Conservation (phyloP, 2,329 filamentous ascomycete species). For the Macrophomina tecta region DNA sequence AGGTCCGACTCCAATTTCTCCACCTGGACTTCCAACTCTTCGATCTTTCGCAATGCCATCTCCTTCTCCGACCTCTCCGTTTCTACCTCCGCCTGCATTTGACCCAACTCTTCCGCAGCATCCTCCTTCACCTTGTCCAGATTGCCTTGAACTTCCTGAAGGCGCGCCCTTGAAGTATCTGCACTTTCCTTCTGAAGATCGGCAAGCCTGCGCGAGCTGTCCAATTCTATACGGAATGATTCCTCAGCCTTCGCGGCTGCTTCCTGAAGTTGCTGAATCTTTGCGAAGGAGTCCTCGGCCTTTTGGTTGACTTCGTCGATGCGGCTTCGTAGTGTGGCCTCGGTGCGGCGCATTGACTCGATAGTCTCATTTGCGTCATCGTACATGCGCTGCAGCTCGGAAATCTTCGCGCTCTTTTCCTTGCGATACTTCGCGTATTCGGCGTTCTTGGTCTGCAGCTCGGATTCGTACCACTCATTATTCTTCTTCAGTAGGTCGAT, state of each 20-base stretch:
- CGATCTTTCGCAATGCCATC: slow-evolving; percentile 66
- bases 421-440: slow-evolving; percentile 91
- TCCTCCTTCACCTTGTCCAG: slow-evolving; percentile 71
- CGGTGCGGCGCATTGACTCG: slow-evolving; percentile 78
- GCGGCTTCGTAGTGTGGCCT: slow-evolving; percentile 79
- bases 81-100: slow-evolving; percentile 57
- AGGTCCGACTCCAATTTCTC: slow-evolving; percentile 65
- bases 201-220: slow-evolving; percentile 78
- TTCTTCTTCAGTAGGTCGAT: slow-evolving; percentile 86
- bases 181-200: slow-evolving; percentile 81
- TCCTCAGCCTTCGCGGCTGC: slow-evolving; percentile 82
- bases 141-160: slow-evolving; percentile 71
- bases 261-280: slow-evolving; percentile 85
- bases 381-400: slow-evolving; percentile 84
- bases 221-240: slow-evolving; percentile 84
- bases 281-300: slow-evolving; percentile 80
- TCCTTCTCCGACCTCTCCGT: slow-evolving; percentile 64
- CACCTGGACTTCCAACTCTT: slow-evolving; percentile 68
- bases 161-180: slow-evolving; percentile 71
- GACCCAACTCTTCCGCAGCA: slow-evolving; percentile 62
- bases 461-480: slow-evolving; percentile 90
- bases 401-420: slow-evolving; percentile 88
- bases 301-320: slow-evolving; percentile 85
- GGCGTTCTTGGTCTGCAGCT: slow-evolving; percentile 86
- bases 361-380: slow-evolving; percentile 82